Base-by-base conservation (phyloP, 305 asterid genomes). In the Petunia hybrid region DNA sequence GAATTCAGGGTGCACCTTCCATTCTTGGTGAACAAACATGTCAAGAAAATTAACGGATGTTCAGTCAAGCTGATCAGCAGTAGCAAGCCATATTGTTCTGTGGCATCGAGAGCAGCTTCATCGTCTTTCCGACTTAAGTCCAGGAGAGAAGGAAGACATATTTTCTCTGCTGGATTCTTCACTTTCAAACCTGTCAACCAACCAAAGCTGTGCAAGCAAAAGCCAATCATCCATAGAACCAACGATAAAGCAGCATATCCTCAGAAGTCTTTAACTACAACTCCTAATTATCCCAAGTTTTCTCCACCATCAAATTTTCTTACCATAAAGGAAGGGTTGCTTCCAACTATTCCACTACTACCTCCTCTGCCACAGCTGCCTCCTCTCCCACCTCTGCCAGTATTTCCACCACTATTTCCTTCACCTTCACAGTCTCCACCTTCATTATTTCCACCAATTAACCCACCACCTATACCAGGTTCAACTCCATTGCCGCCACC, bases 81-180 rank as follows among this genome's bases (percentile, higher is more conserved):
- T 86, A 89, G 90, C 60, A 90, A 91, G 80, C 97, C 97, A 2
- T 84, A 82, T 46, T 95, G 98, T 40, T 82, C 95, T 0, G 86
- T 89, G 65, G 95, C 97, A 1, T 91, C 97, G 5, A n/a, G 89
- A 6, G 90, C 96, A 14, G 65, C 92, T 13, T 87, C 98, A n/a
- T 87, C 98, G 43, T 76, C 76, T 7, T 63, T 93, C 43, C 86
- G 75, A 78, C 87, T 91, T 69, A 88, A 88, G 80, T 82, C 93
- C 2, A 91, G 87, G 71, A 90, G 85, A 62, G 83, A 89, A 2
- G 94, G 95, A 22, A 84, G 83, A 4, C 97, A 86, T 61, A 85
- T 95, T 82, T 94, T 91, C 85, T 92, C 98, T 0, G 96, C 98
- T 1, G 99, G 99, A 9, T 90, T 90, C 59, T 90, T 95, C 91